These are phyloP conservation scores for Gracilaria gracilis DNA, from an alignment of 23 red algal genomes.

Conservation along the genomic window DNA sequence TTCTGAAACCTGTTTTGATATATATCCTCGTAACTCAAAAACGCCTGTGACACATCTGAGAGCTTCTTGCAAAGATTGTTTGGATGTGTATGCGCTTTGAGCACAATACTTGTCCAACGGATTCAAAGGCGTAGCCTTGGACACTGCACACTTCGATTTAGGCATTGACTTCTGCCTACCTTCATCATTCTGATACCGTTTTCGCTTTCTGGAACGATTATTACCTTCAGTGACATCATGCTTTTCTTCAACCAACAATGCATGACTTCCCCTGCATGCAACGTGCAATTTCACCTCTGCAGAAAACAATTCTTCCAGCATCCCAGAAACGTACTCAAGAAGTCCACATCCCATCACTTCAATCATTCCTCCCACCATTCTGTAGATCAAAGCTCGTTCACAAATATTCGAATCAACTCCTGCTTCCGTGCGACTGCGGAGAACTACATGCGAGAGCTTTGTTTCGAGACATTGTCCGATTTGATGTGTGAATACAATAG, in stretches of 20 bases:
- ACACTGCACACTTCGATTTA: neutral
- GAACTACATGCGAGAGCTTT: constrained; percentile 2
- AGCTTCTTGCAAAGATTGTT: constrained; percentile 18
- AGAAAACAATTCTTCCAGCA: neutral
- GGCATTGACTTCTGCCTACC: neutral
- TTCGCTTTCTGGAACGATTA: neutral
- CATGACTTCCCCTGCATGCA: neutral
- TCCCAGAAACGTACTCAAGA: neutral
- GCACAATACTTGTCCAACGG: neutral
- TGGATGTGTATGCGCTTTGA: neutral
- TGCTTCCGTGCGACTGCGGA: neutral
- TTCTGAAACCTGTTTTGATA: neutral
- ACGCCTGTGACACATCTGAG: neutral
- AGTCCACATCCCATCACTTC: constrained; percentile 12
- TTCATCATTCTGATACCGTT: constrained; percentile 3
- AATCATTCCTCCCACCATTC: constrained; percentile 2
- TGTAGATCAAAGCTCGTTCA: neutral
- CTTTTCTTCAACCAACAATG: neutral
- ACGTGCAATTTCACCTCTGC: neutral
- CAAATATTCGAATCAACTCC: neutral
- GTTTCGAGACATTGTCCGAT: neutral
- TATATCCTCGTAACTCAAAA: neutral
- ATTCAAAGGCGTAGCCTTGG: neutral
- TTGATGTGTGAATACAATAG: neutral
- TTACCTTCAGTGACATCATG: neutral